Base-by-base conservation (phyloP, 2,329 filamentous ascomycete species). In the Pezicula rhizophila region DNA sequence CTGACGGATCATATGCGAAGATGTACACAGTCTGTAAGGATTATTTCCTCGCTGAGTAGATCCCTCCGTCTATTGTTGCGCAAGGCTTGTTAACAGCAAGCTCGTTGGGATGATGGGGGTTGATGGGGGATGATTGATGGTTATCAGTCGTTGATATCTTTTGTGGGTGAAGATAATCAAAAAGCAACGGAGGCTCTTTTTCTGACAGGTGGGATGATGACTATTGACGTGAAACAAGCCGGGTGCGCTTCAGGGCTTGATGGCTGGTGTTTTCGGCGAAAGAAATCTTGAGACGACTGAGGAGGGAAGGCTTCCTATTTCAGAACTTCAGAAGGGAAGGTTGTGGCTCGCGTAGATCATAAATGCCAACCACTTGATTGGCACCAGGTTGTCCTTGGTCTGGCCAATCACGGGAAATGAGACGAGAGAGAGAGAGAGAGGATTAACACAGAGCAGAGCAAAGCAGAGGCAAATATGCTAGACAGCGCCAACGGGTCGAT, bases 291-390 rank as follows among this genome's bases (percentile, higher is more conserved):
- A 62, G 57, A 61, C 60, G 56, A 59, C 51, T 26, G 55, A 57
- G 51, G 59, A 58, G 55, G 52, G 59, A 57, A 56, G 56, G 59
- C 59, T 60, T 61, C 53, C 54, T 59, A 64, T 61, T 63, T 64
- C 60, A 60, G 64, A 61, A 61, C 61, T 64, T 63, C 60, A 64
- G 59, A 64, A 68, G 61, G 66, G 64, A 64, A 62, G 62, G 68
- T 64, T 62, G 67, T 71, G 65, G 65, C 65, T 70, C 62, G 65
- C 62, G 64, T 70, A 64, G 64, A 61, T 64, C 60, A 59, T 58
- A 52, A 58, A 58, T 66, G 59, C 59, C 65, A 65, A 67, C 56
- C 64, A 70, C 65, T 68, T 74, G 70, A 74, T 74, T 74, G 71
- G 72, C 53, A 60, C 57, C 37, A 54, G 56, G 56, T 60, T 55